A percentile compares a stretch with the other conserved stretches of the same genome.
Evolutionary conservation across 306 rosid species (phyloP).

Genomic region (Quercus dentata): DNA sequence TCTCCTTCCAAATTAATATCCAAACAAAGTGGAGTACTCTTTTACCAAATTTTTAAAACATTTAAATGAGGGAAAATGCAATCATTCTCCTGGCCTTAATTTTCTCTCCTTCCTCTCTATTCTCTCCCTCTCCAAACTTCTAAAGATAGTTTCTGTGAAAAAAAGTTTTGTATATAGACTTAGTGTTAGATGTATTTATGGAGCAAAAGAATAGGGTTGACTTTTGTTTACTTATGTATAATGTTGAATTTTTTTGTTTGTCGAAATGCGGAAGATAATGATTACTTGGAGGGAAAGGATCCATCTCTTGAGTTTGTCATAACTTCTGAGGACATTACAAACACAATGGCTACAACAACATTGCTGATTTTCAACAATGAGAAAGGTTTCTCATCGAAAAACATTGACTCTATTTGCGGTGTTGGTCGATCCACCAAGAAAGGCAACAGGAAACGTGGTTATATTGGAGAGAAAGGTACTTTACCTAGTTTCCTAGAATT

Average conservation of each 20-base stretch:
- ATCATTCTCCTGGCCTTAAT: too few relatives aligned
- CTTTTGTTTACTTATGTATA: not conserved
- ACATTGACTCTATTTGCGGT: constrained; percentile 25
- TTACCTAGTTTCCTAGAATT: not conserved
- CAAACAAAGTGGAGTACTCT: too few relatives aligned
- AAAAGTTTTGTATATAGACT: too few relatives aligned
- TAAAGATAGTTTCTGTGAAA: too few relatives aligned
- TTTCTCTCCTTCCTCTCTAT: too few relatives aligned
- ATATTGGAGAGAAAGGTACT: constrained; percentile 29
- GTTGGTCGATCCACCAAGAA: constrained; percentile 22
- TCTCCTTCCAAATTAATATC: too few relatives aligned
- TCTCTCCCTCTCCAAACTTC: too few relatives aligned
- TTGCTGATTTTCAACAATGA: constrained; percentile 71
- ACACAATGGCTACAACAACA: constrained; percentile 59
- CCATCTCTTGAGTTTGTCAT: constrained; percentile 64
- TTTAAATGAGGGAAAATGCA: too few relatives aligned
- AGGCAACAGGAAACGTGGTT: constrained; percentile 16
- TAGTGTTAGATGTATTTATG: too few relatives aligned
- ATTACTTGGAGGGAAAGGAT: constrained; percentile 37
- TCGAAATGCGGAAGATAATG: constrained; percentile 81
- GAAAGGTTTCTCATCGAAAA: constrained; percentile 50
- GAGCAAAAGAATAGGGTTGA: too few relatives aligned
- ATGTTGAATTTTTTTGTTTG: not conserved
- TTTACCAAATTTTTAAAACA: too few relatives aligned
- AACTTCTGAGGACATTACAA: constrained; percentile 62